Conservation (phyloP, 2,329 filamentous ascomycete species). For the Arachnopeziza araneosa region DNA sequence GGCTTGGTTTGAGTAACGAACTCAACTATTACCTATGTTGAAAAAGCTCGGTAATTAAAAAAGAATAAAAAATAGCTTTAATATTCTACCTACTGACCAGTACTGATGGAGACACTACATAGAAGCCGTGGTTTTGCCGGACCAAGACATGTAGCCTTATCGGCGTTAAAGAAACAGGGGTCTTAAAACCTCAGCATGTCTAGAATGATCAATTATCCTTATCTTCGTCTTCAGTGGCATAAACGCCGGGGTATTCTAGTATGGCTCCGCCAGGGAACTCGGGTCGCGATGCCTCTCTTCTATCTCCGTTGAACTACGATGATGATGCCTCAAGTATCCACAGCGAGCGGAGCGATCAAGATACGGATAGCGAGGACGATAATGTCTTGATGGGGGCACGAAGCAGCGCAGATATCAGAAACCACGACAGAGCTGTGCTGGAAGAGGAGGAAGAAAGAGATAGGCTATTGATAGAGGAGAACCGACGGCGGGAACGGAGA, state of each 20-base stretch:
- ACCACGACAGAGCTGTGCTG: conserved; percentile 64
- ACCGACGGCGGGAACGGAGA: conserved; percentile 38
- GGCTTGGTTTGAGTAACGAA: too few species aligned
- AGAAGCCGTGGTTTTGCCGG: background rate
- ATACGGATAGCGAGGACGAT: conserved; percentile 73
- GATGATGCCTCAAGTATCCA: conserved; percentile 60
- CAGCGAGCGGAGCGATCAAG: conserved; percentile 60
- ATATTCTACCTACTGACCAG: too few species aligned
- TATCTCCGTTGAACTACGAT: conserved; percentile 27
- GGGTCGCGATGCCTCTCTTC: conserved; percentile 18
- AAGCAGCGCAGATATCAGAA: conserved; percentile 63
- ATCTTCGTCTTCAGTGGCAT: background rate
- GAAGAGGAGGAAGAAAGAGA: conserved; percentile 71
- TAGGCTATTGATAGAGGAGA: conserved; percentile 50
- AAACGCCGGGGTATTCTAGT: background rate
- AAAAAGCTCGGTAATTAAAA: too few species aligned
- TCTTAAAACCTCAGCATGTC: background rate
- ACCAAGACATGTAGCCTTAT: background rate
- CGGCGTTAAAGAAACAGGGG: background rate
- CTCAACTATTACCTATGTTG: too few species aligned
- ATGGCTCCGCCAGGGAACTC: conserved; percentile 12
- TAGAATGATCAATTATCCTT: background rate
- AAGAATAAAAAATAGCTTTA: too few species aligned
- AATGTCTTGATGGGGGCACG: conserved; percentile 59
- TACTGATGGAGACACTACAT: background rate